Evolutionary conservation across 805 yeast species (phyloP).

Genomic region (Candida arabinofermentans): DNA sequence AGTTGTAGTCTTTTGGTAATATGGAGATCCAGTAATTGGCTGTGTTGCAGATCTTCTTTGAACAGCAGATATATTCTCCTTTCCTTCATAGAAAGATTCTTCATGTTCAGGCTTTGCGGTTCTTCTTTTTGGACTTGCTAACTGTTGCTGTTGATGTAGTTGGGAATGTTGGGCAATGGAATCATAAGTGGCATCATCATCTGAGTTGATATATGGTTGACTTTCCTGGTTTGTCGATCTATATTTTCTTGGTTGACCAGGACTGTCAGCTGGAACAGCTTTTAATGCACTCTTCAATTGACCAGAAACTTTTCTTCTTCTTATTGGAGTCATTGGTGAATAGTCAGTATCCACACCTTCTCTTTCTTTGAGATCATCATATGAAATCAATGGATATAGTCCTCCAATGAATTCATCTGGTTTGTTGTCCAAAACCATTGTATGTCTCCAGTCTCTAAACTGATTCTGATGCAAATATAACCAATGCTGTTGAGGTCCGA

Average conservation of each 20-base stretch:
- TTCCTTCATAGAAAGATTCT: conserved; percentile 15
- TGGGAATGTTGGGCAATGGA: conserved; percentile 11
- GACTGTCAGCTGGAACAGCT: conserved; percentile 88
- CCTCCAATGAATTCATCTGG: conserved; percentile 70
- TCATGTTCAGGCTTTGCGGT: conserved; percentile 14
- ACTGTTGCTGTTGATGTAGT: conserved; percentile 14
- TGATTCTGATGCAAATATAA: conserved; percentile 92
- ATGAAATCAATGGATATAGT: conserved; percentile 53
- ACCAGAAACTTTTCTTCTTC: conserved; percentile 68
- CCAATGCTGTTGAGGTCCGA: conserved; percentile 99
- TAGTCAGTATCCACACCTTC: conserved; percentile 28
- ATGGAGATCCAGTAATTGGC: conserved; percentile 31
- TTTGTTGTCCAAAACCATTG: conserved; percentile 72
- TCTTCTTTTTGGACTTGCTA: conserved; percentile 22
- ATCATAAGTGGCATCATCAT: conserved; percentile 31
- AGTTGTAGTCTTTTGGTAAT: conserved; percentile 42
- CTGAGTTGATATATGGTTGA: conserved; percentile 31
- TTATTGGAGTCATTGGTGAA: conserved; percentile 67
- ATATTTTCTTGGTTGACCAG: conserved; percentile 92
- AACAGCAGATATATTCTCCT: conserved; percentile 13
- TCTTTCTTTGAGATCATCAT: conserved; percentile 58
- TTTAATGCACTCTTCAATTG: conserved; percentile 59
- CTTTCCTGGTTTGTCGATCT: conserved; percentile 33
- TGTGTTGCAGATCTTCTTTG: conserved; percentile 15
- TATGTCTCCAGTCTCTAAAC: conserved; percentile 92